Conservation (phyloP, 768 basidiomycete species). For the Boletus vermiculosoides region DNA sequence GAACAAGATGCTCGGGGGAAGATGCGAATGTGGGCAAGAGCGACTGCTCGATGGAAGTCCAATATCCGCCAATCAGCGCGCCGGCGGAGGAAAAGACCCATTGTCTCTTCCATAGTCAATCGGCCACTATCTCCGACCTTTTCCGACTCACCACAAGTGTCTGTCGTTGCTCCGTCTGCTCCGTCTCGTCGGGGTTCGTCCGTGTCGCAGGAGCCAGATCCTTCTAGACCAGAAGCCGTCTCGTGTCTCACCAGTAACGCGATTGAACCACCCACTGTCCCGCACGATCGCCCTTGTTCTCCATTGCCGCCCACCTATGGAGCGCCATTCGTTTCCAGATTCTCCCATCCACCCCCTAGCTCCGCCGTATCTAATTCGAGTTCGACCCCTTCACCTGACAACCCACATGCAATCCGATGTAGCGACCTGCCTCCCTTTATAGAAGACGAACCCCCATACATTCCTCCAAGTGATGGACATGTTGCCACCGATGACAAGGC, state of each 20-base stretch:
- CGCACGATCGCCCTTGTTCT: conserved; percentile 22
- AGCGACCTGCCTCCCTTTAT: neutral
- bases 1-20: conserved; percentile 50
- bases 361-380: conserved; percentile 6
- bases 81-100: conserved; percentile 42
- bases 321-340: conserved; percentile 23
- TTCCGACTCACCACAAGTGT: conserved; percentile 10
- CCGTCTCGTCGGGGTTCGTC: conserved; percentile 33
- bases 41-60: conserved; percentile 67
- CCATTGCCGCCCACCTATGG: conserved; percentile 48
- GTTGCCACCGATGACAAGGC: conserved; percentile 66
- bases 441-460: conserved; percentile 29
- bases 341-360: conserved; percentile 1
- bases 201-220: conserved; percentile 3
- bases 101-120: neutral
- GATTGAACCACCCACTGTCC: conserved; percentile 1
- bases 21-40: conserved; percentile 62
- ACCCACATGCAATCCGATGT: conserved; percentile 4
- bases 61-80: conserved; percentile 61
- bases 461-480: conserved; percentile 45
- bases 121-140: conserved; percentile 23
- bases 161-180: conserved; percentile 7
- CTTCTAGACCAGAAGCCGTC: conserved; percentile 3
- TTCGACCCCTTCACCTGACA: conserved; percentile 14
- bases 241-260: neutral